Conservation (phyloP, 2,329 filamentous ascomycete species). For the Trichoderma atroviride region DNA sequence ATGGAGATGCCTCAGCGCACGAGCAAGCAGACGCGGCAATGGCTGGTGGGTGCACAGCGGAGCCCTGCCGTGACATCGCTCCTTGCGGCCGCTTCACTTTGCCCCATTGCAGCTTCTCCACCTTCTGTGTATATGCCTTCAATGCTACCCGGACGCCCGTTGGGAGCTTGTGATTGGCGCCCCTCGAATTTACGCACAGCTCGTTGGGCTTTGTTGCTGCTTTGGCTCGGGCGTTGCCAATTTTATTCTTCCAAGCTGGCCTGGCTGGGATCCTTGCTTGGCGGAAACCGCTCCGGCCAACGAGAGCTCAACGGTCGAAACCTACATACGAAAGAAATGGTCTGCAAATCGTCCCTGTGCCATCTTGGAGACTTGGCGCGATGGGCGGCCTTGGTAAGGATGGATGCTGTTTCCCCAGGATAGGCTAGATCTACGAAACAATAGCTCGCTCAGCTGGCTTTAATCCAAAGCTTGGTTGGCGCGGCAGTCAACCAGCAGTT, state of each 20-base stretch:
- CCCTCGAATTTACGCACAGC: background rate
- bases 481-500: background rate
- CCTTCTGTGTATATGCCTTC: background rate
- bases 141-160: constrained; percentile 1
- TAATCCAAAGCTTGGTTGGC: background rate
- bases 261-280: background rate
- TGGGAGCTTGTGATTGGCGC: background rate
- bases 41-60: constrained; percentile 4
- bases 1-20: background rate
- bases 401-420: background rate
- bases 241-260: background rate
- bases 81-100: background rate
- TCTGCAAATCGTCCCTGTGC: background rate
- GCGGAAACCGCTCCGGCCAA: background rate
- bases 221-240: background rate
- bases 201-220: background rate
- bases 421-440: constrained; percentile 4
- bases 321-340: background rate
- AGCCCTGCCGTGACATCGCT: constrained; percentile 5
- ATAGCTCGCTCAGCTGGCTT: constrained; percentile 4
- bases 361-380: background rate
- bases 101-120: constrained; percentile 5
- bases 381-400: background rate
- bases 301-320: background rate
- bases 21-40: background rate